These are phyloP conservation scores for Nigrospora oryzae DNA, from an alignment of 2,329 filamentous ascomycete genomes.

Conservation along the genomic window DNA sequence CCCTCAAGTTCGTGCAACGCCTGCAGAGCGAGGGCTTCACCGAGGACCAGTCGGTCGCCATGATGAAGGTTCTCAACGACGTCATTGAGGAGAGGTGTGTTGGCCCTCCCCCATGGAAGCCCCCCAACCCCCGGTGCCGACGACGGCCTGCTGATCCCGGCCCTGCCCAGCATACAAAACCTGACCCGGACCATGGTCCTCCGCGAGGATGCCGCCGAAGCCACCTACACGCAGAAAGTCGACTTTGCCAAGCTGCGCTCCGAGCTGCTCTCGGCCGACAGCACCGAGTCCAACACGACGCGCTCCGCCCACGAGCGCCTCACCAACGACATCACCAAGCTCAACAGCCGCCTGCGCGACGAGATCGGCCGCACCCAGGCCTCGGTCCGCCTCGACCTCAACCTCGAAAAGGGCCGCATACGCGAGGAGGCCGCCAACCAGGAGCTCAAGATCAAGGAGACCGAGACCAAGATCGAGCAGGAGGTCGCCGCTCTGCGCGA, in stretches of 20 bases:
- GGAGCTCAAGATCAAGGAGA: slow-evolving; percentile 98
- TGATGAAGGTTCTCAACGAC: slow-evolving; percentile 96
- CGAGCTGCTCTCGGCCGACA: slow-evolving; percentile 72
- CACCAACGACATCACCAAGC: slow-evolving; percentile 89
- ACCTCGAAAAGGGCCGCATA: slow-evolving; percentile 93
- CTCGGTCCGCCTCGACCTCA: slow-evolving; percentile 83
- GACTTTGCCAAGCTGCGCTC: slow-evolving; percentile 14
- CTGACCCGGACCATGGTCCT: slow-evolving; percentile 96
- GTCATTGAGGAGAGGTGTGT: slow-evolving; percentile 85
- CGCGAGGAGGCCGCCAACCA: slow-evolving; percentile 93
- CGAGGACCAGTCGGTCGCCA: slow-evolving; percentile 89
- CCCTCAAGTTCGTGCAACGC: slow-evolving; percentile 89
- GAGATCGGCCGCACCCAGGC: slow-evolving; percentile 94
- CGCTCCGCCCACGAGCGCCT: slow-evolving; percentile 84
- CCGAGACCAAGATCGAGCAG: slow-evolving; percentile 96
- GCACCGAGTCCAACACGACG: slow-evolving; percentile 82
- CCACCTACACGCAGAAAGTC: slow-evolving; percentile 52
- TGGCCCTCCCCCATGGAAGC: not conserved
- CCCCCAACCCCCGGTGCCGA: too few species aligned
- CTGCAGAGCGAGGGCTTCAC: slow-evolving; percentile 89
- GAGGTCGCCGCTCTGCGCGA: slow-evolving; percentile 86
- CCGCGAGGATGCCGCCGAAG: slow-evolving; percentile 82
- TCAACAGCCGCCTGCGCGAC: slow-evolving; percentile 81
- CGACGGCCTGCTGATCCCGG: not conserved
- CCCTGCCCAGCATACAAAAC: slow-evolving; percentile 72